Evolutionary conservation across 1,284 basidiomycete genomes (phyloP).

Genomic region (Pyrrhoderma noxium): DNA sequence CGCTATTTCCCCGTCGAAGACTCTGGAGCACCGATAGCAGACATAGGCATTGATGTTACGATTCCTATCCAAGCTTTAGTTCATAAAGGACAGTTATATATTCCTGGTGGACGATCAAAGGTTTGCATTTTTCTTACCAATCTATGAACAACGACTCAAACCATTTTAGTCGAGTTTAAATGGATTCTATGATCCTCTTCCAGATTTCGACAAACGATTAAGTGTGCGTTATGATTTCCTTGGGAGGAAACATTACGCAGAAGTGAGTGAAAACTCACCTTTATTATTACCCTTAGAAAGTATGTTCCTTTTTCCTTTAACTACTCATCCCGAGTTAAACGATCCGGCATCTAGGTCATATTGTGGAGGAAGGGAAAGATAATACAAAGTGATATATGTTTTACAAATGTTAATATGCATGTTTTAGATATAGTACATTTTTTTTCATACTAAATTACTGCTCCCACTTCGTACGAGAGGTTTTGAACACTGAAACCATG

Average conservation of each 20-base stretch:
- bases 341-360: neutral
- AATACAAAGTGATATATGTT: neutral
- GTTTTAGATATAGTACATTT: too few relatives aligned
- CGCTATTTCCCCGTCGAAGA: constrained; percentile 55
- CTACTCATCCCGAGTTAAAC: neutral
- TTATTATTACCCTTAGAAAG: constrained; percentile 41
- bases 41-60: constrained; percentile 67
- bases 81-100: constrained; percentile 45
- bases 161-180: constrained; percentile 25
- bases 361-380: neutral
- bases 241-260: constrained; percentile 37
- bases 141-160: constrained; percentile 13
- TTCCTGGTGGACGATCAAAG: constrained; percentile 44
- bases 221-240: constrained; percentile 42
- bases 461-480: constrained; percentile 35
- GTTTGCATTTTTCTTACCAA: constrained; percentile 22
- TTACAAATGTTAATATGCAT: too few relatives aligned
- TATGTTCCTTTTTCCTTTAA: constrained; percentile 6
- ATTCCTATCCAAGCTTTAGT: constrained; percentile 80
- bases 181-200: constrained; percentile 33
- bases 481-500: constrained; percentile 35
- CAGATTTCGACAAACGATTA: constrained; percentile 36
- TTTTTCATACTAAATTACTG: constrained; percentile 22
- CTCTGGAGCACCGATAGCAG: constrained; percentile 39
- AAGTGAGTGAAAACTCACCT: constrained; percentile 34